phyloP scores from a whole-genome alignment of 2,329 filamentous ascomycete species.

The Nemania sp. region DNA sequence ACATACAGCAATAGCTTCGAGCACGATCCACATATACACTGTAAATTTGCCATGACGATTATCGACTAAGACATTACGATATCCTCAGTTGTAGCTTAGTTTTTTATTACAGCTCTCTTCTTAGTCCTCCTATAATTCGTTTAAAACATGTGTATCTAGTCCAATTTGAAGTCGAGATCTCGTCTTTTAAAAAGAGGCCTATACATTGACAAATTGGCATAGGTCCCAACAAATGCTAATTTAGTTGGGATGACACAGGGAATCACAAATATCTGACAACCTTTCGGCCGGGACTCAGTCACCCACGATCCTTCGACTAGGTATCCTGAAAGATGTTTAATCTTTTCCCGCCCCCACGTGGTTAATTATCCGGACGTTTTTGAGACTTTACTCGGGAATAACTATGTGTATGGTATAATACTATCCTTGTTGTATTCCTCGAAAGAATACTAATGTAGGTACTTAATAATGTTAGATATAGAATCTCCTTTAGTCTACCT shows the following conservation, averaged over 20 bases:
- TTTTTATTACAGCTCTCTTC: not conserved
- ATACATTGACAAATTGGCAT: too few species aligned
- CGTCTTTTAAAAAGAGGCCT: not conserved
- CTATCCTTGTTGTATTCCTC: not conserved
- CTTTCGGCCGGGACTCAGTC: not conserved
- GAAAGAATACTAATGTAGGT: not conserved
- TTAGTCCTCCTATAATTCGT: not conserved
- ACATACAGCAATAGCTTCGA: not conserved
- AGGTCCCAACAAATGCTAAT: not conserved
- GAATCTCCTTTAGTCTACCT: not conserved
- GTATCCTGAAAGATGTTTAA: slow-evolving; percentile 17
- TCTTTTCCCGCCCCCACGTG: slow-evolving; percentile 16
- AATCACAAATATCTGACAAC: not conserved
- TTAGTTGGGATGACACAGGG: not conserved
- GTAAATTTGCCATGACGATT: not conserved
- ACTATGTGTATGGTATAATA: slow-evolving; percentile 12
- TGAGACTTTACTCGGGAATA: slow-evolving; percentile 4
- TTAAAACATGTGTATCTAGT: not conserved
- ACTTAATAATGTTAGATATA: not conserved
- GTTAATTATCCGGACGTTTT: slow-evolving; percentile 10
- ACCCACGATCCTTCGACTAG: not conserved
- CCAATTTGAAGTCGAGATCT: not conserved
- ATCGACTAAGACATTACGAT: too few species aligned
- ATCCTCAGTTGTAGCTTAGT: not conserved
- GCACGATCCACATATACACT: not conserved